A percentile compares a stretch with the other conserved stretches of the same genome.
These are phyloP conservation scores for Salvia rosmarinus DNA, from an alignment of 257 asterid genomes.

Conservation along the genomic window DNA sequence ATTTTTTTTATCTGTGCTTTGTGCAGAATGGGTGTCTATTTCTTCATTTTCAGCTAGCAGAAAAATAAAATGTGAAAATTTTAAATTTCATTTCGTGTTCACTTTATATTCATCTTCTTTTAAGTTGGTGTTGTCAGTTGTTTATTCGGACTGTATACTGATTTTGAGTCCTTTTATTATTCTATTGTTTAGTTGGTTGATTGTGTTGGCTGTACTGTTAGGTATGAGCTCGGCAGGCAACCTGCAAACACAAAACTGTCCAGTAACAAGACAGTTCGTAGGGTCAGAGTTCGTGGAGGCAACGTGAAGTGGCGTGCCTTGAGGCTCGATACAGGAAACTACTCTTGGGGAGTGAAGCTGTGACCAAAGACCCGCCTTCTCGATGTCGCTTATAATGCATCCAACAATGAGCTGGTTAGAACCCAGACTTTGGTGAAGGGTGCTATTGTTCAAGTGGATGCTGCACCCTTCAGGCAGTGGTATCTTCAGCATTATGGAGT, in stretches of 20 bases:
- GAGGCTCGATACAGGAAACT: slow-evolving; percentile 73
- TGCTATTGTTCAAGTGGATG: slow-evolving; percentile 79
- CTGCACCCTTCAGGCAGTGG: slow-evolving; percentile 88
- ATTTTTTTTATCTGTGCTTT: too few species aligned
- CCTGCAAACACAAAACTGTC: slow-evolving; percentile 82
- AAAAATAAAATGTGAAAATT: too few species aligned
- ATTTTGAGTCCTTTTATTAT: neutral
- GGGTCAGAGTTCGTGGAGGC: slow-evolving; percentile 71
- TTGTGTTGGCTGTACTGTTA: slow-evolving; percentile 17
- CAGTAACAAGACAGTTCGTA: slow-evolving; percentile 68
- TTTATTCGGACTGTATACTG: neutral
- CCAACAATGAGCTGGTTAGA: slow-evolving; percentile 49
- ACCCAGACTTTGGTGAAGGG: slow-evolving; percentile 77
- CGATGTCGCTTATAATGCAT: slow-evolving; percentile 5
- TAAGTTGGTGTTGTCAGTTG: neutral
- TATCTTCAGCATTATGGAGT: slow-evolving; percentile 83
- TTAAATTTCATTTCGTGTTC: too few species aligned
- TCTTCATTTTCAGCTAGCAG: too few species aligned
- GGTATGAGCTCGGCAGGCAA: slow-evolving; percentile 89
- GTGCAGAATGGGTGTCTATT: too few species aligned
- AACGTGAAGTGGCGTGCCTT: slow-evolving; percentile 79
- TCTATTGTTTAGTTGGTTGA: neutral
- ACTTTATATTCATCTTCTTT: too few species aligned
- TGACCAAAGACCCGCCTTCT: neutral
- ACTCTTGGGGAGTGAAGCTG: slow-evolving; percentile 37